Evolutionary conservation across 169 alveolate species (phyloP).

Genomic region (Perkinsus chesapeaki): DNA sequence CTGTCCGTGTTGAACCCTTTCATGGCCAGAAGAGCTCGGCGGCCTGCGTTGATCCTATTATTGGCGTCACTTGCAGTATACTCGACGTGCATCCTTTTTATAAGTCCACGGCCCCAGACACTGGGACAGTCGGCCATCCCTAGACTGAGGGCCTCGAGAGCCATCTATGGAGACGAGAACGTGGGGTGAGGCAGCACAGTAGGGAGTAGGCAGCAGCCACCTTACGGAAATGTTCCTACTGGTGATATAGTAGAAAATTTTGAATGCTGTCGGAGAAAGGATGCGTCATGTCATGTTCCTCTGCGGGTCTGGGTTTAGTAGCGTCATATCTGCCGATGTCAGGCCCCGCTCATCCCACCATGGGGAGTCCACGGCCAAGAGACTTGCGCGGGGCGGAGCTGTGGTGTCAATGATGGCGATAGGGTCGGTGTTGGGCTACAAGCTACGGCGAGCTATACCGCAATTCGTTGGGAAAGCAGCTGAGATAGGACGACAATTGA

Average conservation of each 20-base stretch:
- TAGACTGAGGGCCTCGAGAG: not conserved
- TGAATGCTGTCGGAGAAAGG: too few relatives aligned
- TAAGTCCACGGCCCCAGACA: not conserved
- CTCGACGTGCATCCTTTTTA: not conserved
- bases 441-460: not conserved
- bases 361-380: not conserved
- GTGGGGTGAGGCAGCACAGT: not conserved
- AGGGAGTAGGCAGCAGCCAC: too few relatives aligned
- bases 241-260: too few relatives aligned
- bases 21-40: not conserved
- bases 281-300: too few relatives aligned
- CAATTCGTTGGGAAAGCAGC: not conserved
- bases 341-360: not conserved
- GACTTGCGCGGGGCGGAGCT: not conserved
- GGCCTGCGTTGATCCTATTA: not conserved
- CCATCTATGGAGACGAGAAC: not conserved
- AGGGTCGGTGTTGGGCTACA: not conserved
- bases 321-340: not conserved
- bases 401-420: not conserved
- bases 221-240: not conserved
- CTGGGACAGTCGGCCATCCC: not conserved
- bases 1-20: not conserved
- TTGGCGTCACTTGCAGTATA: not conserved
- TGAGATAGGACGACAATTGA: not conserved
- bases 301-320: too few relatives aligned